Conservation (phyloP, 345 rosid genomes). For the Mallotus nudiflorus region DNA sequence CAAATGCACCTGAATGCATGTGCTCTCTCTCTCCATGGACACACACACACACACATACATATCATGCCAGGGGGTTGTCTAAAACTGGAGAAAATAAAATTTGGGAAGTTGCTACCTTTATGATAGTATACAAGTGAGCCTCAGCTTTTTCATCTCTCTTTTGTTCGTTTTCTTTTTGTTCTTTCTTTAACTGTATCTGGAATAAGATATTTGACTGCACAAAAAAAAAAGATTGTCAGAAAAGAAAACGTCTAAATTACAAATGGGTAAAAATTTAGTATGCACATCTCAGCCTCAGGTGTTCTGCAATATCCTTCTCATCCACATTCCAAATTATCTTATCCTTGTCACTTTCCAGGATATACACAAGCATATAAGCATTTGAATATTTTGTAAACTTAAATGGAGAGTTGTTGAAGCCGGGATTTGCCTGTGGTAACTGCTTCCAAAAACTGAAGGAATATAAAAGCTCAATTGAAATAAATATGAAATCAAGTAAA, state of each 20-base stretch:
- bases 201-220: slow-evolving; percentile 4
- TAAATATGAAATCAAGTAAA: too few species aligned
- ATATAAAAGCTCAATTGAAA: background rate
- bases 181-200: slow-evolving; percentile 87
- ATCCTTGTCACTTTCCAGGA: slow-evolving; percentile 95
- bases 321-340: slow-evolving; percentile 95
- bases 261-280: background rate
- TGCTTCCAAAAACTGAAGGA: slow-evolving; percentile 33
- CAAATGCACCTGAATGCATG: background rate
- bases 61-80: background rate
- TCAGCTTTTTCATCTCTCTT: slow-evolving; percentile 92
- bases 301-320: slow-evolving; percentile 96
- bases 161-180: slow-evolving; percentile 92
- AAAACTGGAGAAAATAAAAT: background rate
- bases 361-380: slow-evolving; percentile 99
- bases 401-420: slow-evolving; percentile 88
- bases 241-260: background rate
- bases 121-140: slow-evolving; percentile 84
- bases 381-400: slow-evolving; percentile 92
- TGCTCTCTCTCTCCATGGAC: too few species aligned
- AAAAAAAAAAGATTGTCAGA: background rate
- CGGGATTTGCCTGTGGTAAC: slow-evolving; percentile 89
- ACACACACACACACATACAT: too few species aligned
- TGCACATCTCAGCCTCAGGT: slow-evolving; percentile 73
- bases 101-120: slow-evolving; percentile 55